These are phyloP conservation scores for Persicaria tinctoria DNA, from an alignment of 148 eudicot genomes.

Conservation along the genomic window DNA sequence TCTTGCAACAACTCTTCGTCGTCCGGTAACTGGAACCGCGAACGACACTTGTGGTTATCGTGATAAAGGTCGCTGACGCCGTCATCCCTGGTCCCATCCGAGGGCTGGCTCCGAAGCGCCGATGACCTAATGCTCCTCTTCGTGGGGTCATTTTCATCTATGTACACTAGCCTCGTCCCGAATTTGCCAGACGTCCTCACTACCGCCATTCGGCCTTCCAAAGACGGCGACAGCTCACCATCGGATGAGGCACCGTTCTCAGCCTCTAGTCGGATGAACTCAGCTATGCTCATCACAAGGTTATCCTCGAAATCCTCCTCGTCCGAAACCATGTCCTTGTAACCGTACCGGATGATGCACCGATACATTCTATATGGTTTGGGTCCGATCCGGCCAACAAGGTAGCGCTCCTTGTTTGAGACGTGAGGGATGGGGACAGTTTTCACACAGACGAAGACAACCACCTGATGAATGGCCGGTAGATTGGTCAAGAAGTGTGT, in stretches of 20 bases:
- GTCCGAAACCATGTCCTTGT: constrained; percentile 33
- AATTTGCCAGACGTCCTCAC: constrained; percentile 37
- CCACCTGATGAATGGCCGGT: constrained; percentile 46
- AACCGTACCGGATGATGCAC: constrained; percentile 43
- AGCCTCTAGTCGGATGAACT: constrained; percentile 42
- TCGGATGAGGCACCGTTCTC: constrained; percentile 22
- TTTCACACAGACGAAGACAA: constrained; percentile 42
- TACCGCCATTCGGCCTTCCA: constrained; percentile 37
- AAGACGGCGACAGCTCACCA: constrained; percentile 6
- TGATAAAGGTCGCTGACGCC: neutral
- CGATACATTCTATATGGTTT: constrained; percentile 40
- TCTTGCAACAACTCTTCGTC: constrained; percentile 18
- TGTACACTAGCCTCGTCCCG: constrained; percentile 33
- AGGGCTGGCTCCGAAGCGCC: constrained; percentile 21
- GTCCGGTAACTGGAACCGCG: constrained; percentile 26
- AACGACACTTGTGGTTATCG: constrained; percentile 14
- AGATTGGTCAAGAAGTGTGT: constrained; percentile 43
- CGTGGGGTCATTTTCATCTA: constrained; percentile 5
- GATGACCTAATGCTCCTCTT: constrained; percentile 20
- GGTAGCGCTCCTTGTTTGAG: constrained; percentile 34
- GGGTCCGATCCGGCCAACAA: constrained; percentile 41
- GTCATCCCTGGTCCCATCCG: constrained; percentile 2
- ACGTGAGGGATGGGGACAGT: constrained; percentile 37
- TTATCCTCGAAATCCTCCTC: constrained; percentile 38
- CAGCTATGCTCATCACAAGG: constrained; percentile 37